Evolutionary conservation across 164 flowering plant genomes (phyloP).

Genomic region (Macadamia integrifolia): DNA sequence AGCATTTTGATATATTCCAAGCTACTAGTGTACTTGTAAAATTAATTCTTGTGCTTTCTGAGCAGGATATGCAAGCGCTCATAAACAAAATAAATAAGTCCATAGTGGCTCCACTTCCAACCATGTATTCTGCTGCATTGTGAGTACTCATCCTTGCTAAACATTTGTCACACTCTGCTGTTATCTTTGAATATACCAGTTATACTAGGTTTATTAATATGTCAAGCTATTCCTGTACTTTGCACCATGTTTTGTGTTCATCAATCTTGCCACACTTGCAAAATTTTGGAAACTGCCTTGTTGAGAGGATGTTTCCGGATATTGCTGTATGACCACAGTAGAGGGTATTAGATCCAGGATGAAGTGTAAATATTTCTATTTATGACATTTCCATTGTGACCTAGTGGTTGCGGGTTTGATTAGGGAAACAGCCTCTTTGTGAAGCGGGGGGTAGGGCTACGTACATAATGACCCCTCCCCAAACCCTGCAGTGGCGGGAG

Average conservation of each 20-base stretch:
- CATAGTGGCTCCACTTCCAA: slow-evolving; percentile 90
- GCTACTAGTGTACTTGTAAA: background rate
- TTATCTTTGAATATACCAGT: background rate
- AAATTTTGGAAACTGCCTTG: background rate
- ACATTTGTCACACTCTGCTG: background rate
- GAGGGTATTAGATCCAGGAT: background rate
- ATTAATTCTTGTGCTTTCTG: slow-evolving; percentile 16
- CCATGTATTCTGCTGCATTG: slow-evolving; percentile 86
- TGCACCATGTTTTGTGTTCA: background rate
- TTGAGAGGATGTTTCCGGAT: too few relatives aligned
- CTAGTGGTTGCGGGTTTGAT: too few relatives aligned
- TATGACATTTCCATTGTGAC: too few relatives aligned
- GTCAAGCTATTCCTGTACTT: background rate
- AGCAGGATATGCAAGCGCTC: slow-evolving; percentile 95
- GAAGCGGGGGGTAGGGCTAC: too few relatives aligned
- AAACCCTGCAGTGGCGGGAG: too few relatives aligned
- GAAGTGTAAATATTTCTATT: background rate
- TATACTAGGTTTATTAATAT: background rate
- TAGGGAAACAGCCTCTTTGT: too few relatives aligned
- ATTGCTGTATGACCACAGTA: background rate
- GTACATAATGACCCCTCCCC: too few relatives aligned
- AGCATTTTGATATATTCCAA: background rate
- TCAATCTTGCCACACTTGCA: too few relatives aligned
- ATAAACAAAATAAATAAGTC: slow-evolving; percentile 94
- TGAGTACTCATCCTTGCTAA: slow-evolving; percentile 31